Evolutionary conservation across 192 early-diverging fungal genomes (phyloP).

Genomic region (Obelidium mucronatum): DNA sequence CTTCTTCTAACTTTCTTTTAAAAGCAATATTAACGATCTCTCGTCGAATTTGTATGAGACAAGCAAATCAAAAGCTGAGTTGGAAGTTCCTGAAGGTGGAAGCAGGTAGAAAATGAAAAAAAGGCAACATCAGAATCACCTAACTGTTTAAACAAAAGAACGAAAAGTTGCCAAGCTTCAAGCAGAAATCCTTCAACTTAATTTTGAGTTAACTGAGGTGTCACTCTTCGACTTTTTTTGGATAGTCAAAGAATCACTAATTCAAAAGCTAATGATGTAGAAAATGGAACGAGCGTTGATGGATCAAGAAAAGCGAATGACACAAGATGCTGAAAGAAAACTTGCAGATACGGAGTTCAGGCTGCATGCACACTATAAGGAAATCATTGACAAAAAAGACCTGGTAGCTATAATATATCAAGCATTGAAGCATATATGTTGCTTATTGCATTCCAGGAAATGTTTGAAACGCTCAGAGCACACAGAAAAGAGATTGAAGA

Average conservation of each 20-base stretch:
- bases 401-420: background rate
- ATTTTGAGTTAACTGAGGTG: background rate
- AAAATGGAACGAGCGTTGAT: conserved; percentile 52
- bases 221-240: too few relatives aligned
- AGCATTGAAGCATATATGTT: background rate
- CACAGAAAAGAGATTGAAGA: conserved; percentile 15
- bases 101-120: conserved; percentile 28
- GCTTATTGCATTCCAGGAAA: conserved; percentile 7
- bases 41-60: conserved; percentile 54
- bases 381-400: background rate
- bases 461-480: background rate
- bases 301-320: conserved; percentile 43
- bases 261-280: conserved; percentile 3
- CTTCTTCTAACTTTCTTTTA: background rate
- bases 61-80: conserved; percentile 40
- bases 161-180: conserved; percentile 63
- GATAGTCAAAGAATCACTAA: too few relatives aligned
- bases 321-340: background rate
- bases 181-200: conserved; percentile 41
- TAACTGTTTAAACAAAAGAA: too few relatives aligned
- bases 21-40: conserved; percentile 42
- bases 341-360: background rate
- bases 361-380: background rate
- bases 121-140: too few relatives aligned
- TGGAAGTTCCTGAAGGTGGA: conserved; percentile 37